Evolutionary conservation across 2,329 filamentous ascomycete species (phyloP).

Genomic region (Fusarium sp.): DNA sequence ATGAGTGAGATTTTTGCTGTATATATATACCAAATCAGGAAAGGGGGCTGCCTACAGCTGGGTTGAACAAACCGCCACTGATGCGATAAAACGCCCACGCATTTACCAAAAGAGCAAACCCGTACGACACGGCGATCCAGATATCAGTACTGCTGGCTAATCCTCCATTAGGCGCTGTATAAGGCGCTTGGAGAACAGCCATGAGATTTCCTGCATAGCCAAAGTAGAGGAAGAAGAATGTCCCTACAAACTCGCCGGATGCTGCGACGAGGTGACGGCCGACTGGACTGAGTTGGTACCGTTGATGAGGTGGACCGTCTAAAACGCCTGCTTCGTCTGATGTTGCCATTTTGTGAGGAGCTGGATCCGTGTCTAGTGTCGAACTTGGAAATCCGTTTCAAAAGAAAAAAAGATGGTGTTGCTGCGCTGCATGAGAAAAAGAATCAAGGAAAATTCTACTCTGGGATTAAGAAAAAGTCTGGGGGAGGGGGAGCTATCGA

Average conservation of each 20-base stretch:
- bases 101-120: slow-evolving; percentile 57
- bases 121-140: slow-evolving; percentile 35
- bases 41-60: slow-evolving; percentile 18
- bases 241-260: slow-evolving; percentile 34
- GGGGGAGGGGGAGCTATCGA: background rate
- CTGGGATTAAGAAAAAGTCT: background rate
- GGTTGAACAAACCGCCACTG: slow-evolving; percentile 59
- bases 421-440: background rate
- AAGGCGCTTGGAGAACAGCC: slow-evolving; percentile 25
- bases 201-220: slow-evolving; percentile 39
- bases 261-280: slow-evolving; percentile 34
- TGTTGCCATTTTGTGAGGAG: background rate
- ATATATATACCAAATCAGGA: rapidly evolving
- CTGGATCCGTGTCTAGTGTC: background rate
- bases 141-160: slow-evolving; percentile 30
- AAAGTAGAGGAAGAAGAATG: slow-evolving; percentile 39
- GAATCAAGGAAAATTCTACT: background rate
- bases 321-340: background rate
- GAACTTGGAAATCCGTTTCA: background rate
- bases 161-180: slow-evolving; percentile 4
- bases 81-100: slow-evolving; percentile 66
- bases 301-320: background rate
- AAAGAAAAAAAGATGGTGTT: background rate
- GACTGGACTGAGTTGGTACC: slow-evolving; percentile 28
- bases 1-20: background rate